Conservation (phyloP, 345 rosid species). For the Murraya koenigii region DNA sequence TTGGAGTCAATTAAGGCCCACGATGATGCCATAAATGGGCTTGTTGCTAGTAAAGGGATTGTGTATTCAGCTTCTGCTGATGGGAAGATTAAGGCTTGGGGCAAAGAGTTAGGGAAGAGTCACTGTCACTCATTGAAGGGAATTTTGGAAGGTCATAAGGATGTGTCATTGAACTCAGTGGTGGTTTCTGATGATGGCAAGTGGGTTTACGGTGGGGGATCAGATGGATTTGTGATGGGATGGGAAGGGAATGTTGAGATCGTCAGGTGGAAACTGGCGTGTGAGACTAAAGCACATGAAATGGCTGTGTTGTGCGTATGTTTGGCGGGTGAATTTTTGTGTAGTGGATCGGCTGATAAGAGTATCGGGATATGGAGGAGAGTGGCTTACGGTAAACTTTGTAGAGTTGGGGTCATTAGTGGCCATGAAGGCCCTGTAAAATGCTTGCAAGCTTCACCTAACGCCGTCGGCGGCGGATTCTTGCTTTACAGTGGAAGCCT, state of each 20-base stretch:
- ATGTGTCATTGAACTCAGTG: constrained; percentile 70
- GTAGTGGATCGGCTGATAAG: constrained; percentile 91
- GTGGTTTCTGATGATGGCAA: constrained; percentile 64
- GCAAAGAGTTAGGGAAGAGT: constrained; percentile 43
- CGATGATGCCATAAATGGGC: constrained; percentile 77
- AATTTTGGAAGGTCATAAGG: constrained; percentile 68
- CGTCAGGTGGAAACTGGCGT: constrained; percentile 52
- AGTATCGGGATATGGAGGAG: constrained; percentile 81
- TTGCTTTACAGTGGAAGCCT: constrained; percentile 91
- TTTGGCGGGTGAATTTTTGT: constrained; percentile 56
- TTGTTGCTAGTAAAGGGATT: constrained; percentile 58
- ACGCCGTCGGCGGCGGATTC: constrained; percentile 59
- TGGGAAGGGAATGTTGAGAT: constrained; percentile 61
- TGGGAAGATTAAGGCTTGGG: constrained; percentile 88
- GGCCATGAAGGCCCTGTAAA: constrained; percentile 94
- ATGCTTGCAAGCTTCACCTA: constrained; percentile 75
- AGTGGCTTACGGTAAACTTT: constrained; percentile 44
- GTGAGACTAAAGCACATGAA: constrained; percentile 66
- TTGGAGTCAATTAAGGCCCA: constrained; percentile 87
- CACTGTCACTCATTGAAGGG: constrained; percentile 75
- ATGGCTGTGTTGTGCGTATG: constrained; percentile 78
- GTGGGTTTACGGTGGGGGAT: constrained; percentile 80
- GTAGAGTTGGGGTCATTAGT: constrained; percentile 50
- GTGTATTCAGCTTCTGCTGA: constrained; percentile 91
- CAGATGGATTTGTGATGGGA: constrained; percentile 84